Evolutionary conservation across 208 protist species (phyloP).

Genomic region (Leishmania aethiopica): DNA sequence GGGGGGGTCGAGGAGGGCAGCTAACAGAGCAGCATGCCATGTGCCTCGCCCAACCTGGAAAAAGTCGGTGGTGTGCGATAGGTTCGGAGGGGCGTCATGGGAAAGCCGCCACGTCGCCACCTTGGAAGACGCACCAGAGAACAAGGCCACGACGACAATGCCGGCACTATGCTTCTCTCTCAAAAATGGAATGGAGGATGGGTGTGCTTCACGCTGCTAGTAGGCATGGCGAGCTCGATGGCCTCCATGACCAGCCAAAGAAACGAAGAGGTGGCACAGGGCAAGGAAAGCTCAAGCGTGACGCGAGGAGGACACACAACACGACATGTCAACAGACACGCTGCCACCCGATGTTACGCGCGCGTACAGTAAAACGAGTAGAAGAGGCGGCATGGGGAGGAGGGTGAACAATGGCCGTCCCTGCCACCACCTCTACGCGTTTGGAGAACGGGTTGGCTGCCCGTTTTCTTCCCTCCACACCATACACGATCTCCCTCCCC

Average conservation of each 20-base stretch:
- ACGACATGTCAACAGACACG: background rate
- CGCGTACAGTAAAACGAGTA: background rate
- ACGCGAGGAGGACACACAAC: background rate
- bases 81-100: background rate
- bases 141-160: background rate
- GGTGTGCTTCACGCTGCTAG: background rate
- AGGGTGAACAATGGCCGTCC: background rate
- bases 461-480: background rate
- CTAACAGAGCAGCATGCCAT: background rate
- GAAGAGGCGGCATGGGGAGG: background rate
- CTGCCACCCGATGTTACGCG: background rate
- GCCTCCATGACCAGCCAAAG: background rate
- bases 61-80: background rate
- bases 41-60: background rate
- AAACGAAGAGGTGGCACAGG: background rate
- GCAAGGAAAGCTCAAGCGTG: background rate
- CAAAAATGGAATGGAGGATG: background rate
- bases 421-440: no score
- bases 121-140: background rate
- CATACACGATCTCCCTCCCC: background rate
- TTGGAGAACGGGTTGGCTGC: background rate
- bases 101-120: background rate
- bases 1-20: background rate
- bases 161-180: background rate
- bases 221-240: background rate